phyloP scores from a whole-genome alignment of 768 basidiomycete genomes.

The Exidia glandulosa region DNA sequence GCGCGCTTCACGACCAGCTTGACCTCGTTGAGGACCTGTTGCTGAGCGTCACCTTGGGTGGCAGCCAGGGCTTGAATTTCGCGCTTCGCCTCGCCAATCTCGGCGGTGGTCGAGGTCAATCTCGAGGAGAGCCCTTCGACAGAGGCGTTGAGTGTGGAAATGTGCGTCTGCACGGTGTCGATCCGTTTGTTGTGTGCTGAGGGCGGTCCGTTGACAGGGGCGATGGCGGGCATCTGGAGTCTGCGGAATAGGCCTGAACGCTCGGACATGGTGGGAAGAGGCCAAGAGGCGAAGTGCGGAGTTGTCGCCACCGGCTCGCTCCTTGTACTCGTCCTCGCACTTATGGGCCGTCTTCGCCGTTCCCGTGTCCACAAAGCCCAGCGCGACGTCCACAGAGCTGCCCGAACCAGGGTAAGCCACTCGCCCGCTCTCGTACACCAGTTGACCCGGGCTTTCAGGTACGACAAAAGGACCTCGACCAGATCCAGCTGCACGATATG shows the following conservation, averaged over 20 bases:
- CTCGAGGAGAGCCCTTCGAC: neutral
- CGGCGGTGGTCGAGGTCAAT: neutral
- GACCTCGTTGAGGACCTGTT: neutral
- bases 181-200: neutral
- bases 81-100: neutral
- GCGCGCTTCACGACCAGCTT: neutral
- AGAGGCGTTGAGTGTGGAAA: neutral
- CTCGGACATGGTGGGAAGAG: neutral
- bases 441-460: constrained; percentile 31
- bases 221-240: neutral
- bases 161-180: neutral
- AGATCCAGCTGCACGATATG: constrained; percentile 85
- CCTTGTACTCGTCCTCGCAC: neutral
- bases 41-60: neutral
- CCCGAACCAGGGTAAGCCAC: constrained; percentile 61
- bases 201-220: neutral
- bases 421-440: neutral
- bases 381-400: constrained; percentile 77
- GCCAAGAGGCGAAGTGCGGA: neutral
- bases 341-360: constrained; percentile 73
- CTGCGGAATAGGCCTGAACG: neutral
- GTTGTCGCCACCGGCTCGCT: neutral
- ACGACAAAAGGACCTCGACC: constrained; percentile 75
- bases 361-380: constrained; percentile 78
- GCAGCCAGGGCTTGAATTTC: neutral